Base-by-base conservation (phyloP, 139 green algal genomes). In the Micractinium conductrix region DNA sequence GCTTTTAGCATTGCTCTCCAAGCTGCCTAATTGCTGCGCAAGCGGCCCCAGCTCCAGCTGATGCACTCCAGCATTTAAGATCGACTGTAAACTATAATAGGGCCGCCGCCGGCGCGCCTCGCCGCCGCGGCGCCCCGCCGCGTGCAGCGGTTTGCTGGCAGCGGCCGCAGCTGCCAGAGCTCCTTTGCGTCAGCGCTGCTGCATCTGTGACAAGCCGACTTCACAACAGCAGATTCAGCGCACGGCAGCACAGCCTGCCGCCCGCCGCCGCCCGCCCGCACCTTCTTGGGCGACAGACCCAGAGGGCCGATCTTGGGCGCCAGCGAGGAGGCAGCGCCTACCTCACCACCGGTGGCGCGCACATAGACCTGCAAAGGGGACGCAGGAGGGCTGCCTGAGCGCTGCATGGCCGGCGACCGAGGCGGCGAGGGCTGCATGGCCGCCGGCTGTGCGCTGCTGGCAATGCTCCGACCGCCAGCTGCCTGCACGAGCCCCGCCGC, bases 231-330 rank as follows among this genome's bases (percentile, higher is more conserved):
- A 33, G 30, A 33, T 43, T 38, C n/a, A 48, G 7, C n/a, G 19
- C 40, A 17, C 40, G 68, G 17, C 21, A 62, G 43, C 30, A 43
- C 26, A 3, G 1, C 33, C 63, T 12, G 21, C n/a, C n/a, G 2
- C 33, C n/a, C 65, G 65, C n/a, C 65, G 65, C 40, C 21, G 69
- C 38, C 38, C 24, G 69, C 22, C 88, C 95, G 93, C 87, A 99
- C 94, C 95, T 99, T 99, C 93, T 99, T 99, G 70, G 97, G 97
- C 37, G 97, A 99, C 68, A 99, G 94, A 94, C 97, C 97, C 75
- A 99, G 95, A 48, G 97, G 97, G 92, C 97, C 97, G 82, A 99
- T 99, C 94, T 99, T 99, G 44, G 97, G 97, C 28, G 97, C 97
- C 21, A 99, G 91, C 1, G 97, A 99, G 8, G 96, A 99, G 35